These are phyloP conservation scores for Rhipidocladum racemiflorum DNA, from an alignment of 176 grass and related monocot species.

Conservation along the genomic window DNA sequence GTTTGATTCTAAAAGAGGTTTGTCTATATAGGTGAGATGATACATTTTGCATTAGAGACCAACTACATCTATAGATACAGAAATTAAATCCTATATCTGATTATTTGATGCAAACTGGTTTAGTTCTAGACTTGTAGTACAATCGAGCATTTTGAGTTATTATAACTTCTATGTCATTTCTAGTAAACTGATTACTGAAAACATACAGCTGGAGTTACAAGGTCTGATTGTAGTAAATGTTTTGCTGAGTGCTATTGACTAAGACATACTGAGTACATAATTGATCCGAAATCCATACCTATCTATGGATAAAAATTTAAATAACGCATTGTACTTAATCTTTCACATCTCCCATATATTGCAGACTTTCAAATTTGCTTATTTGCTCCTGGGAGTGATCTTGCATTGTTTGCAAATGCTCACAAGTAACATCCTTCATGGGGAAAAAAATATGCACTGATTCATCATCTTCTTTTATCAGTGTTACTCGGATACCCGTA, in stretches of 20 bases:
- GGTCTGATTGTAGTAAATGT: background rate
- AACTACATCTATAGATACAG: background rate
- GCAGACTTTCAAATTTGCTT: background rate
- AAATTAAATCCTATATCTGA: conserved; percentile 4
- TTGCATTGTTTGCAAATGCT: background rate
- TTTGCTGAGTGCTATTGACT: background rate
- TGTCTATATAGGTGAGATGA: background rate
- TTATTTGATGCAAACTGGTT: background rate
- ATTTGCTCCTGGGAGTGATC: background rate
- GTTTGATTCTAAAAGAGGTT: conserved; percentile 5
- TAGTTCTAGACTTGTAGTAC: background rate
- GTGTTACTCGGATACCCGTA: too few species aligned
- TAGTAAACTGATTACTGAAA: background rate
- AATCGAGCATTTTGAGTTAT: background rate
- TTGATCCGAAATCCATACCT: background rate
- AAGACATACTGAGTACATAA: background rate
- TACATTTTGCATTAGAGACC: background rate
- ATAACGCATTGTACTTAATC: background rate
- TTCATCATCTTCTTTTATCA: conserved; percentile 9
- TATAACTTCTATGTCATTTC: background rate
- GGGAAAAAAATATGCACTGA: background rate
- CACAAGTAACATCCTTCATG: background rate
- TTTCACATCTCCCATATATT: background rate
- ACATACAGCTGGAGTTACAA: background rate
- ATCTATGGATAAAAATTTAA: background rate